A percentile compares a stretch with the other conserved stretches of the same genome.
These are phyloP conservation scores for Phoma herbarum DNA, from an alignment of 2,329 filamentous ascomycete genomes.

Conservation along the genomic window DNA sequence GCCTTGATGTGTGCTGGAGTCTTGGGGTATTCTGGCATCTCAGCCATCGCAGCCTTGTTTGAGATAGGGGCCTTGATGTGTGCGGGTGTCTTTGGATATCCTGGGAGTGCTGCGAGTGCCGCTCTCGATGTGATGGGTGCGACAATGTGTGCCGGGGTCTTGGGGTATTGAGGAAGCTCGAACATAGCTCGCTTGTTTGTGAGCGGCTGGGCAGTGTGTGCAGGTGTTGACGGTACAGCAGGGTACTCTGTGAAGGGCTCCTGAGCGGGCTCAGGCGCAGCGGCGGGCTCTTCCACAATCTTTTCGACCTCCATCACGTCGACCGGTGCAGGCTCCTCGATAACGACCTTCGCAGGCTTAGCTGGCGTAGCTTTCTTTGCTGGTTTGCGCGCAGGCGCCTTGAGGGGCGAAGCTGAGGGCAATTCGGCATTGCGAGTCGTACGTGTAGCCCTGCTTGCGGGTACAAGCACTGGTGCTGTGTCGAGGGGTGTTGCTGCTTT, in stretches of 20 bases:
- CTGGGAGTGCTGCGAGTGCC: constrained; percentile 30
- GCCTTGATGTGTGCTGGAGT: constrained; percentile 30
- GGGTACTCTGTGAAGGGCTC: constrained; percentile 37
- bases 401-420: constrained; percentile 37
- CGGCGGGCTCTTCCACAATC: background rate
- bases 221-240: constrained; percentile 30
- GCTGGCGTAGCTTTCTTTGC: constrained; percentile 30
- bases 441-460: constrained; percentile 31
- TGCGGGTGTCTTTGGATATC: constrained; percentile 38
- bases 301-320: constrained; percentile 4
- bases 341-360: constrained; percentile 19
- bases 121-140: constrained; percentile 28
- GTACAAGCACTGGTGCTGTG: constrained; percentile 19
- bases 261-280: constrained; percentile 23
- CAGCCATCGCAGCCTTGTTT: constrained; percentile 27
- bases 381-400: constrained; percentile 39
- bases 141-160: constrained; percentile 35
- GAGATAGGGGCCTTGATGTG: constrained; percentile 33
- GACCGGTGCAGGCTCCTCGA: constrained; percentile 3
- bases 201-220: constrained; percentile 26
- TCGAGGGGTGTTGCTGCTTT: constrained; percentile 26
- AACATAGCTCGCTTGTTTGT: constrained; percentile 25
- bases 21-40: constrained; percentile 35
- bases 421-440: constrained; percentile 30
- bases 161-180: constrained; percentile 33